Evolutionary conservation across 495 filamentous ascomycete species (phyloP), one percentile per base, ranked within the genome.

Genomic region (Neurospora sp.): DNA sequence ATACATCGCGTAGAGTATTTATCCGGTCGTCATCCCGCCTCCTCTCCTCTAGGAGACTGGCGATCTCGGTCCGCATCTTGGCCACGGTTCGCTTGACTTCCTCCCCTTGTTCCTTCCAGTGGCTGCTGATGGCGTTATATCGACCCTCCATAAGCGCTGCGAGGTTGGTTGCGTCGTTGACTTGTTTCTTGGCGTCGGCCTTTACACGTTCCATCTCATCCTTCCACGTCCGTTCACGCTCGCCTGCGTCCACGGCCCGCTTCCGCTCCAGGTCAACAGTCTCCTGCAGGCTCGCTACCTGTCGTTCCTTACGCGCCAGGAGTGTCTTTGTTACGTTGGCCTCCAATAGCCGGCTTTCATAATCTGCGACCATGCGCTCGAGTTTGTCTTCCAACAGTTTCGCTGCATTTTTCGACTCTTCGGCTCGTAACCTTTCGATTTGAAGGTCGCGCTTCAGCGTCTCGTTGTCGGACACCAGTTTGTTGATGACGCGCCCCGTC

Each of bases 401-500:
- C 46, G 92, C 90, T 42, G 88, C 88, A 68, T 91, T 88, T 72
- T 89, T 88, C 14, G 90, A 88, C 71, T 94, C 93, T 71, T 95
- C 92, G 39, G 91, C 86, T 20, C 88, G 87, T 20, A 91, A 85
- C 39, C 87, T 88, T 78, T 94, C 91, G 31, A 94, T 85, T 72
- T 90, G 87, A 70, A 94, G 87, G 74, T 97, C 94, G 48, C 94
- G 89, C 72, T 90, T 93, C 65, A 96, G 83, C 38, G 90, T 88
- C 69, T 97, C 94, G 76, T 95, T 96, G 75, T 98, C 94, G 42
- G 91, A 92, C 82, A 96, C 93, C 41, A 98, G 80, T 71, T 89
- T 89, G 79, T 97, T 94, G 77, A 98, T 97, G 16, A 98, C 94
- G 16, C 94, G 89, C n/a, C 94, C 94, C 3, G 92, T 96, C 82